phyloP scores from a whole-genome alignment of 805 yeast species.

The Candida qinlingensis region DNA sequence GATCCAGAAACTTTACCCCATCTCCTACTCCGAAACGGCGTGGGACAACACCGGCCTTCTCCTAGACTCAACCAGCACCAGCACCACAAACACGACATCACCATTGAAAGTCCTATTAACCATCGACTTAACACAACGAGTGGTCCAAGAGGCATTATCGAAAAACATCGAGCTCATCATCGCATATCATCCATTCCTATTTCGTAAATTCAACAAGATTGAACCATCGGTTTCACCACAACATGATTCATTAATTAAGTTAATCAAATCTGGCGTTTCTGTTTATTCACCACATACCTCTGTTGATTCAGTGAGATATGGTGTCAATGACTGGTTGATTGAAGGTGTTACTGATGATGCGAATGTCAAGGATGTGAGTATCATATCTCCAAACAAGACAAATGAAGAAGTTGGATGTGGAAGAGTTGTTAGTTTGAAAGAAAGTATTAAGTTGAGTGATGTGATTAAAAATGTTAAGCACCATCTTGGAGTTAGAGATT shows the following conservation, averaged over 20 bases:
- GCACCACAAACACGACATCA: constrained; percentile 7
- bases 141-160: constrained; percentile 78
- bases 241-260: constrained; percentile 65
- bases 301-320: constrained; percentile 86
- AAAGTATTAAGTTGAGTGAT: constrained; percentile 37
- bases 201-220: constrained; percentile 77
- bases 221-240: constrained; percentile 64
- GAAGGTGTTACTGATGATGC: constrained; percentile 43
- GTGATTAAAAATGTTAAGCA: constrained; percentile 50
- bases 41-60: constrained; percentile 97
- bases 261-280: constrained; percentile 72
- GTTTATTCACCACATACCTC: constrained; percentile 97
- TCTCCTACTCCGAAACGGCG: constrained; percentile 70
- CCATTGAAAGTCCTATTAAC: constrained; percentile 51
- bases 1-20: constrained; percentile 77
- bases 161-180: constrained; percentile 52
- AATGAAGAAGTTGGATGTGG: constrained; percentile 73
- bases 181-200: constrained; percentile 94
- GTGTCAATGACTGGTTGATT: constrained; percentile 91
- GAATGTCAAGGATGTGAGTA: constrained; percentile 21
- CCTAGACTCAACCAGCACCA: constrained; percentile 51
- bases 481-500: constrained; percentile 43
- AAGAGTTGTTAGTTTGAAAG: constrained; percentile 47
- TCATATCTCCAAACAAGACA: constrained; percentile 40
- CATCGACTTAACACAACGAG: constrained; percentile 77